A percentile compares a stretch with the other conserved stretches of the same genome.
These are phyloP conservation scores for Epichloe aotearoae DNA, from an alignment of 2,329 filamentous ascomycete species.

Conservation along the genomic window DNA sequence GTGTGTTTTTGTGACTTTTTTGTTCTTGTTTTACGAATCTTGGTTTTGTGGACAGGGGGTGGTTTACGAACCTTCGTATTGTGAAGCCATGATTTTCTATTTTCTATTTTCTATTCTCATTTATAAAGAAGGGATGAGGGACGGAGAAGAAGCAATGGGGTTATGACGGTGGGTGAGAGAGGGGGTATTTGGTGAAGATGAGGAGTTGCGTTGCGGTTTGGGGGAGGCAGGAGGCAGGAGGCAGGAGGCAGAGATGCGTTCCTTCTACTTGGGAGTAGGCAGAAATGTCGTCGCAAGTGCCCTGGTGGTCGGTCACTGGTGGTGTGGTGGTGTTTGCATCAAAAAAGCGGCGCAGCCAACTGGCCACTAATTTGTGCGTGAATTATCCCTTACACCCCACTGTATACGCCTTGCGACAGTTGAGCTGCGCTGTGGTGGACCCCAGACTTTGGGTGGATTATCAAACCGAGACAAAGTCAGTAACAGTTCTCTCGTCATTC, in stretches of 20 bases:
- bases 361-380: too few species aligned
- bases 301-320: background rate
- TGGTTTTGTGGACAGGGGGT: background rate
- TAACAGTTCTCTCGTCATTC: background rate
- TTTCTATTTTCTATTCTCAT: background rate
- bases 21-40: background rate
- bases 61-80: conserved; percentile 35
- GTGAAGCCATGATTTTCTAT: conserved; percentile 29
- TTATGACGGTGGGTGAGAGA: background rate
- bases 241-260: too few species aligned
- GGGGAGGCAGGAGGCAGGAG: background rate
- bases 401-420: background rate
- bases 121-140: background rate
- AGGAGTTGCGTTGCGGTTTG: background rate
- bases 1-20: background rate
- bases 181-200: background rate
- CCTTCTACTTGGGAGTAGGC: background rate
- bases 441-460: too few species aligned
- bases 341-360: too few species aligned
- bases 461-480: background rate
- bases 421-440: background rate
- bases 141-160: background rate
- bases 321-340: background rate
- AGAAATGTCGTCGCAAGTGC: background rate
- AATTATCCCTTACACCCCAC: too few species aligned